phyloP scores from a whole-genome alignment of 352 stramenopile species.

The Thraustochytrium striatum region DNA sequence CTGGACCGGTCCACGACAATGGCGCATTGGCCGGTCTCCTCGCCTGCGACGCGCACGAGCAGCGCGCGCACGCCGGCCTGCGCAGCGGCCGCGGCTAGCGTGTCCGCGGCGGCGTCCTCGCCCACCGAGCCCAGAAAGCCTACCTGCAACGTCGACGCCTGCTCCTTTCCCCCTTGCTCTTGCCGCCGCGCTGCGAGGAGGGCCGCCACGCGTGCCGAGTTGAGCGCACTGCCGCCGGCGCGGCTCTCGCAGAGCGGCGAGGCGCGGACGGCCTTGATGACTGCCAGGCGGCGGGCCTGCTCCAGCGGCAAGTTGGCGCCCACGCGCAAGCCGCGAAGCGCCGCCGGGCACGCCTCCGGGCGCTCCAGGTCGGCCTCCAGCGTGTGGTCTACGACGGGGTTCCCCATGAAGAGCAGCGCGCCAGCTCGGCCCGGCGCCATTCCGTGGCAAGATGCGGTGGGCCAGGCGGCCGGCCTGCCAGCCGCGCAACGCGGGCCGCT shows the following conservation, averaged over 20 bases:
- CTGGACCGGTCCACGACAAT: not conserved
- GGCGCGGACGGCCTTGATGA: not conserved
- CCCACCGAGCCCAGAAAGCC: constrained; percentile 23
- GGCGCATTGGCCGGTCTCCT: constrained; percentile 30
- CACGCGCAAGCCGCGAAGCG: too few relatives aligned
- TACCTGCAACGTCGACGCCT: not conserved
- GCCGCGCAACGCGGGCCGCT: too few relatives aligned
- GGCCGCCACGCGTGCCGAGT: constrained; percentile 6
- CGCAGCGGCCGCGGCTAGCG: not conserved
- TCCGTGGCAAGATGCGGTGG: not conserved
- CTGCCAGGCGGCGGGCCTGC: not conserved
- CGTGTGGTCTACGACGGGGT: constrained; percentile 32
- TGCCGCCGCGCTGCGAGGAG: too few relatives aligned
- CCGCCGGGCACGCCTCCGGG: too few relatives aligned
- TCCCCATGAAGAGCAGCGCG: not conserved
- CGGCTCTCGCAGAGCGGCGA: not conserved
- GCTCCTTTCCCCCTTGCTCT: not conserved
- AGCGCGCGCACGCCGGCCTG: not conserved
- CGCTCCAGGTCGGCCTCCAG: not conserved
- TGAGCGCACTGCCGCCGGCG: constrained; percentile 11
- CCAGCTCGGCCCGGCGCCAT: not conserved
- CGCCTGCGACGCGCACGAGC: not conserved
- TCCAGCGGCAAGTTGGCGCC: not conserved
- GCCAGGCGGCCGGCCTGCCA: not conserved
- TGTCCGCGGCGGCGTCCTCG: constrained; percentile 4